Conservation (phyloP, 345 rosid species). For the Diplotaxis tenuifolia region DNA sequence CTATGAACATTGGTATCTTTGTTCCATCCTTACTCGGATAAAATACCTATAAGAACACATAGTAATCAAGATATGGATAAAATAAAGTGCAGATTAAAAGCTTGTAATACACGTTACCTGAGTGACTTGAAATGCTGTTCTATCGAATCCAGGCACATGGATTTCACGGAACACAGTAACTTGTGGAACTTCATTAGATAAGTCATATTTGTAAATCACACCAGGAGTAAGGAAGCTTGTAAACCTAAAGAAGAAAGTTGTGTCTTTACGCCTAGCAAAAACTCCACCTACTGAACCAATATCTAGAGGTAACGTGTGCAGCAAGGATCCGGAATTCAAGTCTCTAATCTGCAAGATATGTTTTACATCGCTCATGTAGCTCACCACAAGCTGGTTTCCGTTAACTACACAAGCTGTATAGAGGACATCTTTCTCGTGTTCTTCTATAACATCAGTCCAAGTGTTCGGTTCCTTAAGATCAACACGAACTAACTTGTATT, state of each 20-base stretch:
- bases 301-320: conserved; percentile 73
- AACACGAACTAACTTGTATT: conserved; percentile 72
- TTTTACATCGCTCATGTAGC: conserved; percentile 90
- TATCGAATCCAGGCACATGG: conserved; percentile 71
- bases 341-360: conserved; percentile 78
- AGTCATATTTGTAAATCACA: conserved; percentile 72
- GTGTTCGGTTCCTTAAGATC: conserved; percentile 69
- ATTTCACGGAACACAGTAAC: conserved; percentile 79
- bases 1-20: conserved; percentile 75
- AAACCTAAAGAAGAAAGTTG: conserved; percentile 56
- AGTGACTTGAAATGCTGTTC: conserved; percentile 59
- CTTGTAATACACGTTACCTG: conserved; percentile 56
- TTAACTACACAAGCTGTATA: conserved; percentile 66
- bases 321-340: conserved; percentile 63
- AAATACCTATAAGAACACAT: conserved; percentile 54
- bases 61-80: background rate
- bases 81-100: background rate
- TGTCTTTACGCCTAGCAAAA: conserved; percentile 66
- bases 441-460: conserved; percentile 76
- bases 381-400: conserved; percentile 61
- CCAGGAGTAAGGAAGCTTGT: conserved; percentile 89
- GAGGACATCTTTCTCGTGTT: conserved; percentile 78
- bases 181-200: conserved; percentile 49
- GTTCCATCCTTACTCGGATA: conserved; percentile 80
- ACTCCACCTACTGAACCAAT: conserved; percentile 70